Percentiles rank a stretch among this genome's conserved stretches.
Evolutionary conservation across 2,329 filamentous ascomycete species (phyloP).

Genomic region (Sphaerulina vaccinii): DNA sequence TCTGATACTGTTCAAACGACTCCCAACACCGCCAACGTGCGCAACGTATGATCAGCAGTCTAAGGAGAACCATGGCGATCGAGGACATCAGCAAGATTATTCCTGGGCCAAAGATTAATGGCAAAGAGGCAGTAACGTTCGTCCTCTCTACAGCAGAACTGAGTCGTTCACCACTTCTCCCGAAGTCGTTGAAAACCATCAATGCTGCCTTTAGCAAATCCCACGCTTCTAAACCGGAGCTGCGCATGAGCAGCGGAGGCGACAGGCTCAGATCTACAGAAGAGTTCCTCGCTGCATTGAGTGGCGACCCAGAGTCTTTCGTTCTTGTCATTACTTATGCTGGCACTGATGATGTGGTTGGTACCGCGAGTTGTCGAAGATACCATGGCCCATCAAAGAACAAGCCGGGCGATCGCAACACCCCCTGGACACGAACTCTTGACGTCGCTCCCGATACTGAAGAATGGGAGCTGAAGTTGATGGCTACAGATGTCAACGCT

Average conservation of each 20-base stretch:
- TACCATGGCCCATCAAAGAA: conserved; percentile 15
- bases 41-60: no score
- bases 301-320: conserved; percentile 20
- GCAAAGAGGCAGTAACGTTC: conserved; percentile 4
- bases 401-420: not conserved
- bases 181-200: conserved; percentile 15
- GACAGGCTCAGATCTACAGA: conserved; percentile 17
- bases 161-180: conserved; percentile 10
- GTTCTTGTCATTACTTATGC: conserved; percentile 11
- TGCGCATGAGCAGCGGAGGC: conserved; percentile 4
- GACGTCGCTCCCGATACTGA: conserved; percentile 12
- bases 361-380: conserved; percentile 18
- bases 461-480: conserved; percentile 24
- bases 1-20: no score
- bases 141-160: conserved; percentile 16
- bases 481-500: conserved; percentile 8
- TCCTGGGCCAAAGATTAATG: no score
- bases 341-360: conserved; percentile 12
- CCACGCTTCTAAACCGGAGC: conserved; percentile 14
- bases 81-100: no score
- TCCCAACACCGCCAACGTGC: no score
- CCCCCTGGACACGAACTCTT: conserved; percentile 13
- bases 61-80: no score
- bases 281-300: conserved; percentile 14
- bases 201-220: conserved; percentile 16